Evolutionary conservation across 208 protist species (phyloP), one percentile per base, ranked within the genome.

Genomic region (Leishmania gerbilli): DNA sequence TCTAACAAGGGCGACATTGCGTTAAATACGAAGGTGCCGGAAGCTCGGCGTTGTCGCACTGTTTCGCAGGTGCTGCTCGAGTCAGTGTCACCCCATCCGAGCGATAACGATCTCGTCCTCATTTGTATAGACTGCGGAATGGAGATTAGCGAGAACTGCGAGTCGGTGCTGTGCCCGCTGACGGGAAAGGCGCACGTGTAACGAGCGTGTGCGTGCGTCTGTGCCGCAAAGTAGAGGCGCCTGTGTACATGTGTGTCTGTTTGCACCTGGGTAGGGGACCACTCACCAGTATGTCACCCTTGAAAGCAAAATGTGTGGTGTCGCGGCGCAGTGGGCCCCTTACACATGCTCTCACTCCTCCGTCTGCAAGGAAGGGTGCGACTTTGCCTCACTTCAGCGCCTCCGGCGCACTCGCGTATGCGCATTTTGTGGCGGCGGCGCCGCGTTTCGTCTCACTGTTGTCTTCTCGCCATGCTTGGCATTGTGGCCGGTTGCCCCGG

Each of bases 41-140:
- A 81, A 76, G n/a, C 27, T 24, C 77, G 79, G 17, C 56, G 78
- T 21, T 78, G 72, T 17, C 76, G 82, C 19, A 78, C 34, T 2
- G 78, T 76, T 45, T 62, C 78, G 79, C 68, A 76, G 9, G 79
- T 53, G 68, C 47, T 81, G 34, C 45, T 81, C 71, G 37, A 40
- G 4, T 27, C 60, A 3, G 49, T 93, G 53, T 93, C 88, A 1
- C 53, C 67, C 31, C 89, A 92, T 74, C 60, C 82, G 3, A 91
- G 84, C 76, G 91, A 93, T 67, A 71, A 88, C 19, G 84, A 93
- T 17, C 80, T 93, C 24, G 88, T 93, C 24, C 83, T 95, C 17
- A 82, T 89, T 65, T 95, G 89, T 79, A 80, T 84, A 19, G 91
- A 95, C 76, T 95, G 91, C 67, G 89, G 90, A 13, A 74, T 78